A percentile compares a stretch with the other conserved stretches of the same genome.
Evolutionary conservation across 352 stramenopile species (phyloP).

Genomic region (Pythium oligandrum): DNA sequence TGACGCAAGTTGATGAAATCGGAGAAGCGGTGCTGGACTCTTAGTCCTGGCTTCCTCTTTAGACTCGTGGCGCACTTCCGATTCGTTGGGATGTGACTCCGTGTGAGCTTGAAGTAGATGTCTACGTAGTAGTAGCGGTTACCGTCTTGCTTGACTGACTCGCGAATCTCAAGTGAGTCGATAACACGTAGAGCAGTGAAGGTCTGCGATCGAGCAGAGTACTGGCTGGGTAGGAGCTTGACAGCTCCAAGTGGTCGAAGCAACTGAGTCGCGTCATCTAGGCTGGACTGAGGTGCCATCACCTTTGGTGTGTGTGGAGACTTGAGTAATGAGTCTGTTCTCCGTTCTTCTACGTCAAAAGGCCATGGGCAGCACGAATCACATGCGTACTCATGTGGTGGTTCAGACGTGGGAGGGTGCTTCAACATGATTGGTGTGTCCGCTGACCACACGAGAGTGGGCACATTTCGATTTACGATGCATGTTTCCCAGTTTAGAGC

Average conservation of each 20-base stretch:
- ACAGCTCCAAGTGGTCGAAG: conserved; percentile 10
- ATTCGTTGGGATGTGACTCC: conserved; percentile 11
- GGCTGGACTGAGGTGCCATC: too few species aligned
- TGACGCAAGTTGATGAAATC: conserved; percentile 15
- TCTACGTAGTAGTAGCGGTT: conserved; percentile 16
- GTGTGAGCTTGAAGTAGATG: conserved; percentile 12
- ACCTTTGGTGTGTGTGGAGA: too few species aligned
- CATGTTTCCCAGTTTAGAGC: too few species aligned
- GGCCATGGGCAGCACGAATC: too few species aligned
- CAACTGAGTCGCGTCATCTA: conserved; percentile 1
- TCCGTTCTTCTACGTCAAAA: too few species aligned
- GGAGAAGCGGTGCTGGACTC: conserved; percentile 13
- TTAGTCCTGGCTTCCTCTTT: conserved; percentile 2
- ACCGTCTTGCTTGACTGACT: conserved; percentile 11
- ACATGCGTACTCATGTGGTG: too few species aligned
- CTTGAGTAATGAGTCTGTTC: too few species aligned
- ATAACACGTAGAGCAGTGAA: conserved; percentile 15
- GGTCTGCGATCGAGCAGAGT: conserved; percentile 5
- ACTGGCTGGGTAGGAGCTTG: conserved; percentile 8
- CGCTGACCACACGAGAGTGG: too few species aligned
- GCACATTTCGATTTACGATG: too few species aligned
- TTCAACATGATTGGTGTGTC: too few species aligned
- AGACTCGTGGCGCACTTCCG: neutral
- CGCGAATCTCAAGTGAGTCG: conserved; percentile 9
- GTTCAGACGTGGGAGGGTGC: too few species aligned